Conservation (phyloP, 768 basidiomycete genomes). For the Suillus paluster region DNA sequence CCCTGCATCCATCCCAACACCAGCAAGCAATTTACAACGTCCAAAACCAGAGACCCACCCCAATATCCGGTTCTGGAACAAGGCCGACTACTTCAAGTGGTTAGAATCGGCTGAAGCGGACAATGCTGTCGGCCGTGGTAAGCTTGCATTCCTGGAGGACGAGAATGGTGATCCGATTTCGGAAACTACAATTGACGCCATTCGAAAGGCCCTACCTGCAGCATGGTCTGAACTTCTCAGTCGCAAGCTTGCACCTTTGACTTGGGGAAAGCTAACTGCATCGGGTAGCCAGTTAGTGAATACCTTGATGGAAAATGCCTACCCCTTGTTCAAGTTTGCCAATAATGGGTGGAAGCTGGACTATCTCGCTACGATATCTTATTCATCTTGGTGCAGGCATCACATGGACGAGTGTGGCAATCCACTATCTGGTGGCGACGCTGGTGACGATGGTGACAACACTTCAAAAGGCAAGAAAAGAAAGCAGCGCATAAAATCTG, state of each 20-base stretch:
- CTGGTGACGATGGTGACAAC: not conserved
- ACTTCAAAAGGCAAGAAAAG: not conserved
- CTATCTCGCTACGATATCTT: not conserved
- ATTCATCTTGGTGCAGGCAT: not conserved
- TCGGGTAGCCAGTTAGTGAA: not conserved
- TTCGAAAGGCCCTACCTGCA: not conserved
- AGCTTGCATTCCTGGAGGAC: constrained; percentile 4
- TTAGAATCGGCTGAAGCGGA: not conserved
- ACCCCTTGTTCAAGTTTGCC: constrained; percentile 4
- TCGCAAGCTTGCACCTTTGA: not conserved
- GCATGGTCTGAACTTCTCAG: constrained; percentile 11
- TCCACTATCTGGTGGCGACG: constrained; percentile 4
- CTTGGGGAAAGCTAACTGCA: constrained; percentile 10
- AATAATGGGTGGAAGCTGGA: constrained; percentile 13
- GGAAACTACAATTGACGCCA: not conserved
- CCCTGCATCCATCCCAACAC: not conserved
- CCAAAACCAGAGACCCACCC: constrained; percentile 4
- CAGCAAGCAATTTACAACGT: not conserved
- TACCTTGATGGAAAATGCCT: constrained; percentile 7
- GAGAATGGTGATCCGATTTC: constrained; percentile 4
- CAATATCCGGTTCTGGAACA: constrained; percentile 3
- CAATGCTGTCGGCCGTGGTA: not conserved
- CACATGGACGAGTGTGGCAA: constrained; percentile 4
- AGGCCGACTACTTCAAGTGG: not conserved
- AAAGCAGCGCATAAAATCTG: not conserved